Percentiles rank a stretch among this genome's conserved stretches.
These are phyloP conservation scores for Wickerhamiella kurtzmanii DNA, from an alignment of 805 yeast genomes.

Conservation along the genomic window DNA sequence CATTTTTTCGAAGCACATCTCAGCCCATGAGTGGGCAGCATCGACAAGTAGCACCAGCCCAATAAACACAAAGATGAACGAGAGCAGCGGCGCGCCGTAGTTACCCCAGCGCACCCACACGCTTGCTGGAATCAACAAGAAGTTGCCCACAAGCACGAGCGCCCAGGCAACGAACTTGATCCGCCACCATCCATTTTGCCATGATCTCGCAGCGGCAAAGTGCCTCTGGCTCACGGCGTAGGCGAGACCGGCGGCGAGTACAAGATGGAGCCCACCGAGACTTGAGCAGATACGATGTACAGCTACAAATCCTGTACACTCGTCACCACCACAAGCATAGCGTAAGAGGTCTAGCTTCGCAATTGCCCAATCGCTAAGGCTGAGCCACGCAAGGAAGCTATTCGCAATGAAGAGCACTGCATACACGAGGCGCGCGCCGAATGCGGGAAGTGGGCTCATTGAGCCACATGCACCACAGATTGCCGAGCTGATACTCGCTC, in stretches of 20 bases:
- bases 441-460: constrained; percentile 41
- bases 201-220: constrained; percentile 9
- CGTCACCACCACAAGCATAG: constrained; percentile 63
- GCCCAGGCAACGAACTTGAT: constrained; percentile 52
- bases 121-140: constrained; percentile 66
- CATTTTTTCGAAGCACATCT: constrained; percentile 78
- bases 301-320: constrained; percentile 84
- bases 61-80: constrained; percentile 73
- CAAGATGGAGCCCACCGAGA: constrained; percentile 62
- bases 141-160: constrained; percentile 44
- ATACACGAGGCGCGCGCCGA: constrained; percentile 71
- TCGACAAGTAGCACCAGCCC: constrained; percentile 86
- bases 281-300: constrained; percentile 90
- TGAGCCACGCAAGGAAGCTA: constrained; percentile 83
- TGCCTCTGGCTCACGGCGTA: constrained; percentile 55
- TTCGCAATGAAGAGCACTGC: constrained; percentile 67
- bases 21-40: constrained; percentile 98
- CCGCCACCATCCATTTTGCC: constrained; percentile 92
- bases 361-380: constrained; percentile 67
- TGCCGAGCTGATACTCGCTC: constrained; percentile 68
- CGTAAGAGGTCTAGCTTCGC: constrained; percentile 59
- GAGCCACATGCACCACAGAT: constrained; percentile 31
- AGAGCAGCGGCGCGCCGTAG: constrained; percentile 69
- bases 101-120: constrained; percentile 88
- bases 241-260: constrained; percentile 50